These are phyloP conservation scores for Cornus florida DNA, from an alignment of 148 eudicot species.

Conservation along the genomic window DNA sequence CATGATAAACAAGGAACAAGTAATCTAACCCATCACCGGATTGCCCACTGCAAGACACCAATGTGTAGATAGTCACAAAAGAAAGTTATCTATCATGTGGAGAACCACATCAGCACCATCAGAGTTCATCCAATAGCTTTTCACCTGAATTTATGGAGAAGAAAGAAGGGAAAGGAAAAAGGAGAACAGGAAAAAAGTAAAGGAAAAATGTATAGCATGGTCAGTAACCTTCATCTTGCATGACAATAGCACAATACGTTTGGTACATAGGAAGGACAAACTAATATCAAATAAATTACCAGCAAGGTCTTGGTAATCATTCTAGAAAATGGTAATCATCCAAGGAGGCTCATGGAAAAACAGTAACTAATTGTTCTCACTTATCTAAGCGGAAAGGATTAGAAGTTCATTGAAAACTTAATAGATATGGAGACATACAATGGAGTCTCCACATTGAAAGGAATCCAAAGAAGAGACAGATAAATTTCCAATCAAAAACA, in stretches of 20 bases:
- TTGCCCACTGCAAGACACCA: background rate
- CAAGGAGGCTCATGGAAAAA: too few species aligned
- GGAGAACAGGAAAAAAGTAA: background rate
- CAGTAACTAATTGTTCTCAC: background rate
- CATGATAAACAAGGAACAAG: constrained; percentile 1
- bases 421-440: background rate
- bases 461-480: background rate
- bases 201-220: background rate
- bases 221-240: background rate
- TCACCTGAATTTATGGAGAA: constrained; percentile 49
- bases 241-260: background rate
- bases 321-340: too few species aligned
- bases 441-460: background rate
- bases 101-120: constrained; percentile 88
- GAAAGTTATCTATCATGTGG: constrained; percentile 88
- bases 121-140: constrained; percentile 83
- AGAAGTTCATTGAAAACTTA: too few species aligned
- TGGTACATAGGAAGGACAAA: background rate
- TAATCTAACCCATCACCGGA: background rate
- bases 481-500: background rate
- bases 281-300: background rate
- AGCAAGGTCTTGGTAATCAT: background rate
- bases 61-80: constrained; percentile 33
- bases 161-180: background rate
- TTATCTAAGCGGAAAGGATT: too few species aligned